phyloP scores from a whole-genome alignment of 208 protist genomes.

The Acanthamoeba castellanii region DNA sequence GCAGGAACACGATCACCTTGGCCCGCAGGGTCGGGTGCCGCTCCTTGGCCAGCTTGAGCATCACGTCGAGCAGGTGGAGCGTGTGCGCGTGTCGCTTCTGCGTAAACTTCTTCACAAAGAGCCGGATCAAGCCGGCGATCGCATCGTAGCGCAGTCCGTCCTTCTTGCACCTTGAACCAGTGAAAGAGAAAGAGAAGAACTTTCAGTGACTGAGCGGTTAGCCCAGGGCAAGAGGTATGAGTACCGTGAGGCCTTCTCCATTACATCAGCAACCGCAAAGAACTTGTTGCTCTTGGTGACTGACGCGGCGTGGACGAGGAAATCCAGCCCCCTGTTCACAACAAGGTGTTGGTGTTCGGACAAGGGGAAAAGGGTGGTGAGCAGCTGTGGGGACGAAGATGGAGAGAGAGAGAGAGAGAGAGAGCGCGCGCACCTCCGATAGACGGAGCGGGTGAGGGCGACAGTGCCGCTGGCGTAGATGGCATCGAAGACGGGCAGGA shows the following conservation, averaged over 20 bases:
- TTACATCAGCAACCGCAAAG: slow-evolving; percentile 30
- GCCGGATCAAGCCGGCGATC: background rate
- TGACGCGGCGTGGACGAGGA: slow-evolving; percentile 5
- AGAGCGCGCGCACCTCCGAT: background rate
- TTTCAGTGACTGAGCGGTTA: background rate
- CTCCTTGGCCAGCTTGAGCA: slow-evolving; percentile 46
- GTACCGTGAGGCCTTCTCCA: slow-evolving; percentile 14
- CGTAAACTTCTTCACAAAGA: slow-evolving; percentile 55
- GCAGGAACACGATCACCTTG: slow-evolving; percentile 48
- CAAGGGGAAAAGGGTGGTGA: no score
- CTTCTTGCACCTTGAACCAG: background rate
- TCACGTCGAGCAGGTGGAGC: background rate
- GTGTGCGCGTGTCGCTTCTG: slow-evolving; percentile 34
- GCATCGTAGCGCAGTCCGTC: slow-evolving; percentile 18
- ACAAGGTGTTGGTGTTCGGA: background rate
- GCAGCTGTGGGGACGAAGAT: no score
- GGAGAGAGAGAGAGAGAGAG: no score
- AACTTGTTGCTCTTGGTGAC: slow-evolving; percentile 45
- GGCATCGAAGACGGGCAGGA: slow-evolving; percentile 53
- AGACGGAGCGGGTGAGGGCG: background rate
- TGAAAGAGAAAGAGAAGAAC: background rate
- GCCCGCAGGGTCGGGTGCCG: slow-evolving; percentile 22
- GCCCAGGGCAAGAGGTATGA: background rate
- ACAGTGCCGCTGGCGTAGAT: slow-evolving; percentile 32
- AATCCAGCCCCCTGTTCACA: slow-evolving; percentile 21